Base-by-base conservation (phyloP, 495 filamentous ascomycete species). In the Penicillium odoratum region DNA sequence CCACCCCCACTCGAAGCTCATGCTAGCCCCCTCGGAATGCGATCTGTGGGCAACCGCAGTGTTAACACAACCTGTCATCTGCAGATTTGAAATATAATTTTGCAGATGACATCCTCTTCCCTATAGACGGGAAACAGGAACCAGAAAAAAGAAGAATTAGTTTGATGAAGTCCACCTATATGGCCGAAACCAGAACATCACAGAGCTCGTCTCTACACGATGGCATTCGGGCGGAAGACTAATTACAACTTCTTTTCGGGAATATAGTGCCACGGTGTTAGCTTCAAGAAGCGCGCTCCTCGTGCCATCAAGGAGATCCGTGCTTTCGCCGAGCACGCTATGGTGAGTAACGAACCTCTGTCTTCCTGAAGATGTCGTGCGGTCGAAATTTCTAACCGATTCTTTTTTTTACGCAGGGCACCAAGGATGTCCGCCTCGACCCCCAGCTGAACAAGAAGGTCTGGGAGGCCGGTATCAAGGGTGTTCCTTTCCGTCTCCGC, bases 401-500 rank as follows among this genome's bases (percentile, higher is more conserved):
- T 53, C 5, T 36, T 48, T 34, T 55, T 50, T 30, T 26, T 30
- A 10, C 38, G 7, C 15, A 98, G 94, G 94, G 94, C 75, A 99
- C 94, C 78, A 80, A 86, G 71, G 94, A 99, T 76, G 94, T 99
- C 81, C 94, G 94, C 65, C 78, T 99, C 73, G 94, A 98, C 83
- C 94, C 94, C 63, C 89, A 91, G 77, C 82, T 99, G 64, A 99
- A 99, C 87, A 99, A 99, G 89, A 97, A 99, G 85, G 93, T 99
- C 79, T 99, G 94, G 94, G 95, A 99, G 79, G 83, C 89, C 73
- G 94, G 94, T 77, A 86, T 99, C 81, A 97, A 97, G 86, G 95
- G 95, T 71, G 92, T 96, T 63, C 91, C 93, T 53, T 98, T 88
- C 88, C 86, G 94, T 76, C 84, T 99, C 63, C 93, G 94, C 69